Conservation (phyloP, 495 filamentous ascomycete genomes). For the Talaromyces wortmannii region DNA sequence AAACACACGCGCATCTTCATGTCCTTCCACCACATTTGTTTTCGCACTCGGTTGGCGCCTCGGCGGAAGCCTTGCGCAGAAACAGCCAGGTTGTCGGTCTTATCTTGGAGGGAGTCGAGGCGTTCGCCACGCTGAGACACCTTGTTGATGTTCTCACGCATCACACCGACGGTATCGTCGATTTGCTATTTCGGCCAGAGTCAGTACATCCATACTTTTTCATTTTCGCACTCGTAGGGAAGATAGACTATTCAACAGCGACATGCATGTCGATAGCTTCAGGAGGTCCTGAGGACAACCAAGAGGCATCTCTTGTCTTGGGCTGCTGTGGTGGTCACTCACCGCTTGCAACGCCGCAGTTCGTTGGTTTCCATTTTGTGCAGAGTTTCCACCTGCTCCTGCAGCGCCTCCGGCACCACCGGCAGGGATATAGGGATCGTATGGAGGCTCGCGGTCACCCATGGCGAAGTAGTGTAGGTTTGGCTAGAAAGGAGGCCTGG, state of each 20-base stretch:
- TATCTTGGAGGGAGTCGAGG: constrained; percentile 86
- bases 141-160: constrained; percentile 93
- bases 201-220: constrained; percentile 13
- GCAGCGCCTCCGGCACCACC: constrained; percentile 46
- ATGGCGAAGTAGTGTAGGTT: constrained; percentile 32
- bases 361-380: constrained; percentile 56
- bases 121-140: constrained; percentile 85
- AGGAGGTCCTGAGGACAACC: neutral
- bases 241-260: neutral
- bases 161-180: constrained; percentile 83
- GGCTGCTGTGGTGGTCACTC: constrained; percentile 29
- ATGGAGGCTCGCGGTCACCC: constrained; percentile 70
- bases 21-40: constrained; percentile 95
- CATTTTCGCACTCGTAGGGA: constrained; percentile 11
- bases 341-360: constrained; percentile 76
- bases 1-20: constrained; percentile 99
- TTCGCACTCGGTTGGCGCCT: constrained; percentile 90
- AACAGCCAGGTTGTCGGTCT: constrained; percentile 86
- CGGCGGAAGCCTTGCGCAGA: constrained; percentile 92
- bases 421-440: constrained; percentile 87
- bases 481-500: neutral
- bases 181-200: constrained; percentile 68
- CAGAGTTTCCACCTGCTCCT: constrained; percentile 40
- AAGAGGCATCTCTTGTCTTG: constrained; percentile 4
- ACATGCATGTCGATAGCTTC: neutral